These are phyloP conservation scores for Lipomyces lipofer DNA, from an alignment of 805 yeast species.

Conservation along the genomic window DNA sequence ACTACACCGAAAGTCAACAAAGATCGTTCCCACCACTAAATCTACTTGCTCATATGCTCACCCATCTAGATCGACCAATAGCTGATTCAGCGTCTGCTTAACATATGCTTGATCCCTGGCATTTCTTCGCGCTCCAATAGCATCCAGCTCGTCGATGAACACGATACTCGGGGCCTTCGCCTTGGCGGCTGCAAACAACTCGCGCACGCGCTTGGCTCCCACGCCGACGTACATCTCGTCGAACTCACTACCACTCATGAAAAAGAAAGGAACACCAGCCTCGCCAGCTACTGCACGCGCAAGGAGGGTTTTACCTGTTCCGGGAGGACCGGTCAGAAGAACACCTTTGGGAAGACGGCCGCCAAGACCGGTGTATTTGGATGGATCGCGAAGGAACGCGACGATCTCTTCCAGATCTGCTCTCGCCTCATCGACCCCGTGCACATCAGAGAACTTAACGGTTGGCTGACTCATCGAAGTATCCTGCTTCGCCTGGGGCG, in stretches of 20 bases:
- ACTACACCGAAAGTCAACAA: no score
- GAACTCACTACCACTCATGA: conserved; percentile 98
- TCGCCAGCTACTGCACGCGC: conserved; percentile 99
- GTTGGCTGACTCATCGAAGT: conserved; percentile 82
- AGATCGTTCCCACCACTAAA: no score
- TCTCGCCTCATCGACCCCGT: conserved; percentile 98
- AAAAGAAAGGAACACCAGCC: conserved; percentile 97
- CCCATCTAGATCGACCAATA: conserved; percentile 94
- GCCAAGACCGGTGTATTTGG: conserved; percentile 93
- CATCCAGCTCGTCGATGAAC: conserved; percentile 96
- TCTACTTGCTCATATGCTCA: no score
- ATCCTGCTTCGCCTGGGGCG: conserved; percentile 68
- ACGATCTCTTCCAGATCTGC: conserved; percentile 97
- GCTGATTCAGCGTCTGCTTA: conserved; percentile 93
- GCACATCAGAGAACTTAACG: conserved; percentile 87
- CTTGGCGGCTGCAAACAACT: conserved; percentile 87
- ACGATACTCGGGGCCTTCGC: conserved; percentile 95
- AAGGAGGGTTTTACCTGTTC: conserved; percentile 95
- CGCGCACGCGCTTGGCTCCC: conserved; percentile 97
- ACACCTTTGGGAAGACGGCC: conserved; percentile 98
- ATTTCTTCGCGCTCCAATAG: conserved; percentile 96
- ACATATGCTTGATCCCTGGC: conserved; percentile 98
- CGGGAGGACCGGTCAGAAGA: conserved; percentile 95
- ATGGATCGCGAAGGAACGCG: conserved; percentile 94
- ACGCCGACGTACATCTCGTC: conserved; percentile 98